phyloP scores from a whole-genome alignment of 1,139 yeast genomes.

The Hansenula lynferdii region DNA sequence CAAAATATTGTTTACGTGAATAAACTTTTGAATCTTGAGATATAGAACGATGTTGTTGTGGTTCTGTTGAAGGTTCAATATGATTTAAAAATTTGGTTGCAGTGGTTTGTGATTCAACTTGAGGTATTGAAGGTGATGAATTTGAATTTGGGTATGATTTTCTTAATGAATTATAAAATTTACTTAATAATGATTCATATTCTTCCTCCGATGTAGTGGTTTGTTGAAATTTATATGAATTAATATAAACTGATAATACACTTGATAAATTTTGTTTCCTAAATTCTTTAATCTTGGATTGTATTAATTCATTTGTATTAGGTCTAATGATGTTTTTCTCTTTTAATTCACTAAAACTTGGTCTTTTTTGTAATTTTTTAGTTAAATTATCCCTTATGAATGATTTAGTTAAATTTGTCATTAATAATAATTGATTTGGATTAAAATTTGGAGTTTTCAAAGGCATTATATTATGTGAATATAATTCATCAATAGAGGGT shows the following conservation, averaged over 20 bases:
- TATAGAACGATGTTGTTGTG: neutral
- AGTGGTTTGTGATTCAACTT: no score
- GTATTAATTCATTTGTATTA: conserved; percentile 10
- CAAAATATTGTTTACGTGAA: conserved; percentile 10
- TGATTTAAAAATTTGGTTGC: conserved; percentile 1
- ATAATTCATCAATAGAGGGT: neutral
- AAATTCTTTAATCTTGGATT: conserved; percentile 12
- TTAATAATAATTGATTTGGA: conserved; percentile 1
- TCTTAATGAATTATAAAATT: neutral
- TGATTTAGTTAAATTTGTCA: conserved; percentile 6
- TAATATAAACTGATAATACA: conserved; percentile 11
- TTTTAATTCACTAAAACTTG: conserved; percentile 13
- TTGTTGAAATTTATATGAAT: conserved; percentile 15
- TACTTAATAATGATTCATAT: neutral
- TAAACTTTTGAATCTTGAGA: conserved; percentile 5
- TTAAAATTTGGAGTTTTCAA: neutral
- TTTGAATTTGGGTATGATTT: neutral
- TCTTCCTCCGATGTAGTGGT: neutral
- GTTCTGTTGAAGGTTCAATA: neutral
- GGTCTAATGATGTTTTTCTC: conserved; percentile 13
- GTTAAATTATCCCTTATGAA: conserved; percentile 15
- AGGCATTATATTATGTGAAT: neutral
- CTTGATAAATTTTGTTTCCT: conserved; percentile 13
- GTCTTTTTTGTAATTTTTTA: conserved; percentile 16
- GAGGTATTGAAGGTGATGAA: no score